Evolutionary conservation across 768 basidiomycete species (phyloP).

Genomic region (Coprinellus micaceus): DNA sequence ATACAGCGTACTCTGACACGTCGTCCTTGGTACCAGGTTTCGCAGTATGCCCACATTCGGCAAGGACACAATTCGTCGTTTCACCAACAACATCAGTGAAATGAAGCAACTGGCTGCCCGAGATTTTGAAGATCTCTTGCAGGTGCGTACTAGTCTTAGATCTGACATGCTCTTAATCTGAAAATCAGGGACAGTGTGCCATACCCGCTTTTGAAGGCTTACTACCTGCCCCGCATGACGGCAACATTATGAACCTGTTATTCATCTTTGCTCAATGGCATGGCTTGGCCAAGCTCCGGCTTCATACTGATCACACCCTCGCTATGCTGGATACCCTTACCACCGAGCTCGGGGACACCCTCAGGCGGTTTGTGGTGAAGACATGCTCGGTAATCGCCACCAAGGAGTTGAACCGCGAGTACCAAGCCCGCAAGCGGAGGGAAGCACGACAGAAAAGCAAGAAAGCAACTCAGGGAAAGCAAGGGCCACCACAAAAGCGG

Average conservation of each 20-base stretch:
- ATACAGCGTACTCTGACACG: slow-evolving; percentile 29
- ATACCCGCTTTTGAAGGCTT: slow-evolving; percentile 37
- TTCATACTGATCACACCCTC: slow-evolving; percentile 27
- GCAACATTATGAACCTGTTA: slow-evolving; percentile 21
- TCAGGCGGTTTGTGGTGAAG: slow-evolving; percentile 28
- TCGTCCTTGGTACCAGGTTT: slow-evolving; percentile 18
- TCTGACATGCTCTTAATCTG: neutral
- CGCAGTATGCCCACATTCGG: slow-evolving; percentile 24
- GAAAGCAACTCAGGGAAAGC: no score
- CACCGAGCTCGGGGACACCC: slow-evolving; percentile 20
- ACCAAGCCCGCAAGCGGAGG: slow-evolving; percentile 23
- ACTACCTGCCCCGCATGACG: slow-evolving; percentile 20
- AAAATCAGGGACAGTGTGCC: slow-evolving; percentile 23
- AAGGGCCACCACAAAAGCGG: neutral
- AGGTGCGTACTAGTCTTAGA: slow-evolving; percentile 22
- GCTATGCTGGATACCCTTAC: slow-evolving; percentile 23
- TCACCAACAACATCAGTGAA: slow-evolving; percentile 26
- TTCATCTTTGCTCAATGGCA: slow-evolving; percentile 31
- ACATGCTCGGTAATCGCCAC: slow-evolving; percentile 27
- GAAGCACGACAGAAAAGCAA: neutral
- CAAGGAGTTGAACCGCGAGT: slow-evolving; percentile 36
- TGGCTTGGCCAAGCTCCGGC: slow-evolving; percentile 27
- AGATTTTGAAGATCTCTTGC: slow-evolving; percentile 37
- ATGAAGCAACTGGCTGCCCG: slow-evolving; percentile 29
- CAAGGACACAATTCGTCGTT: slow-evolving; percentile 23